Percentiles rank a stretch among this genome's conserved stretches.
phyloP scores from a whole-genome alignment of 192 early-diverging fungal genomes.

The Coemansia furcata region DNA sequence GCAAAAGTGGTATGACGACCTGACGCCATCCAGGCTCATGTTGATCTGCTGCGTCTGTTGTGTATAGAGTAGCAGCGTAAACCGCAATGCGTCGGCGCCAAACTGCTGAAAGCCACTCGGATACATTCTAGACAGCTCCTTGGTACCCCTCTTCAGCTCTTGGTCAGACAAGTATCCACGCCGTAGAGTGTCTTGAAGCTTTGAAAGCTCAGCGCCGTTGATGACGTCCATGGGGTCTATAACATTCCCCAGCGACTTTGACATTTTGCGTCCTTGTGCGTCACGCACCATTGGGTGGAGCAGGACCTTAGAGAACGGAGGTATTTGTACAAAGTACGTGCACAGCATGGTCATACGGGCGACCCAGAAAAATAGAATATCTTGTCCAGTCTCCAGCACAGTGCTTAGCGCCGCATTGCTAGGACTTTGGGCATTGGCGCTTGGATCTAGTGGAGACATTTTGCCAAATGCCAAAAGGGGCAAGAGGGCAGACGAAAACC shows the following conservation, averaged over 20 bases:
- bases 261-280: conserved; percentile 72
- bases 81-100: conserved; percentile 86
- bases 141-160: conserved; percentile 70
- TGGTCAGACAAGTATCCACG: conserved; percentile 69
- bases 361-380: conserved; percentile 99
- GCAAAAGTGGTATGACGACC: conserved; percentile 85
- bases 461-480: conserved; percentile 69
- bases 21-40: conserved; percentile 82
- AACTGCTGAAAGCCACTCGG: conserved; percentile 88
- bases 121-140: conserved; percentile 71
- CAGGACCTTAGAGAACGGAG: conserved; percentile 85
- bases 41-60: conserved; percentile 91
- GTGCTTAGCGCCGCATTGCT: conserved; percentile 55
- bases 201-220: conserved; percentile 58
- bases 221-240: conserved; percentile 70
- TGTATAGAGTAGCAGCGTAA: conserved; percentile 66
- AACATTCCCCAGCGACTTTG: conserved; percentile 80
- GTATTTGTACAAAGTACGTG: conserved; percentile 72
- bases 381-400: conserved; percentile 90
- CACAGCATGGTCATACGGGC: conserved; percentile 97
- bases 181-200: conserved; percentile 66
- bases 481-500: conserved; percentile 94
- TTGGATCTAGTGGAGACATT: conserved; percentile 24
- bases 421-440: not conserved
- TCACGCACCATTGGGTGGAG: conserved; percentile 91